Conservation (phyloP, 805 yeast species). For the Maudiozyma barnettii region DNA sequence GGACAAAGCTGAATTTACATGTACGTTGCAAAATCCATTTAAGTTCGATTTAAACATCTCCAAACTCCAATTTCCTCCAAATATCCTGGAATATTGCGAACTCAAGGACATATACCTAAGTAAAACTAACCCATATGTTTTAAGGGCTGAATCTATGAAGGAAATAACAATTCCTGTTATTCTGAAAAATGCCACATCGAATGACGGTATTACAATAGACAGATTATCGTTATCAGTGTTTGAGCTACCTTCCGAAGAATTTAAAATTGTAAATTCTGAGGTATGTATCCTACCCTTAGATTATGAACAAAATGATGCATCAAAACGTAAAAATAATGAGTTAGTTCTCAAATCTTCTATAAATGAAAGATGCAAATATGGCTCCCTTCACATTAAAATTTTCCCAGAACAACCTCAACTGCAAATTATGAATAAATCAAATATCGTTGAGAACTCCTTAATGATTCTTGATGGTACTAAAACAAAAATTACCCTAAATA, state of each 20-base stretch:
- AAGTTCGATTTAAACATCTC: conserved; percentile 58
- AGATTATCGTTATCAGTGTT: conserved; percentile 18
- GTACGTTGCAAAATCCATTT: conserved; percentile 70
- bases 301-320: background rate
- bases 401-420: conserved; percentile 26
- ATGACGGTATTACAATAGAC: conserved; percentile 7
- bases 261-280: conserved; percentile 11
- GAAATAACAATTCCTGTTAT: conserved; percentile 27
- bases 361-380: conserved; percentile 1
- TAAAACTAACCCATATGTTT: conserved; percentile 20
- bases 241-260: conserved; percentile 14
- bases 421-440: conserved; percentile 18
- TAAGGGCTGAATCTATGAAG: conserved; percentile 33
- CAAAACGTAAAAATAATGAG: background rate
- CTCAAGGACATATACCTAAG: conserved; percentile 12
- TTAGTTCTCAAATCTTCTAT: background rate
- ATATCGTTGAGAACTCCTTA: conserved; percentile 18
- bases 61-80: conserved; percentile 34
- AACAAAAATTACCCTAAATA: conserved; percentile 10
- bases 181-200: conserved; percentile 12
- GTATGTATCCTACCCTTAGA: background rate
- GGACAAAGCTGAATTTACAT: conserved; percentile 49
- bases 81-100: conserved; percentile 22
- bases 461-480: conserved; percentile 28
- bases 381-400: conserved; percentile 11